Base-by-base conservation (phyloP, 2,329 filamentous ascomycete species). In the Xylariales sp. region DNA sequence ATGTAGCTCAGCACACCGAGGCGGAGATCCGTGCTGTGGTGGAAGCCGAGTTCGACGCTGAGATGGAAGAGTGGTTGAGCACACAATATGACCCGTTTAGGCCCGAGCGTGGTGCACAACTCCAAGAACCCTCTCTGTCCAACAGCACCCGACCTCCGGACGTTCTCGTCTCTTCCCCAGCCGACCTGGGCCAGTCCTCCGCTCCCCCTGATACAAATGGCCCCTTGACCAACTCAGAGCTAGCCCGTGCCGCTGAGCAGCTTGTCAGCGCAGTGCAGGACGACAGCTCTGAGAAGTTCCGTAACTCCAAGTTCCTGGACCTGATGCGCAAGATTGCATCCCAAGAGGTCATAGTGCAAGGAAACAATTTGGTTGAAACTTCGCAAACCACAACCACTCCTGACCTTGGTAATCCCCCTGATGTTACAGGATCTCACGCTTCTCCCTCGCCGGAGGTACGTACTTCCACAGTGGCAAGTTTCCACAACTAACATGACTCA, bases 251-350 rank as follows among this genome's bases (percentile, higher is more conserved):
- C 2, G 88, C 88, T 4, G 80, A 78, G 12, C 71, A 83, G 44
- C 70, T 94, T 4, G 69, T 93, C 4, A 72, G 83, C 40, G 81
- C 78, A 27, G 77, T 94, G 10, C 71, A 77, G 15, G 70, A 82
- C 51, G 82, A 91, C 51, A 74, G 78, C 44, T 82, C 76, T 42
- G 67, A 80, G 34, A 91, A 91, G 56, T 93, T 93, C 61, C 78
- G 81, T 52, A 79, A 89, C 55, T 90, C 86, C 50, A 78, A 78
- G 44, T 94, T 94, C 55, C 64, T 91, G 1, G 71, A 76, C 4
- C 67, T 94, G 33, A 93, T 94, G 87, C 78, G 84, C 20, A 76
- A 78, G 45, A 76, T 93, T 41, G 76, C 84, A 38, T 80, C 87
- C 55, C 71, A 76, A 42, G 82, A 93, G 64, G 79, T 89, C 11